Base-by-base conservation (phyloP, 371 early-diverging fungal species). In the Rhizopus arrhizus region DNA sequence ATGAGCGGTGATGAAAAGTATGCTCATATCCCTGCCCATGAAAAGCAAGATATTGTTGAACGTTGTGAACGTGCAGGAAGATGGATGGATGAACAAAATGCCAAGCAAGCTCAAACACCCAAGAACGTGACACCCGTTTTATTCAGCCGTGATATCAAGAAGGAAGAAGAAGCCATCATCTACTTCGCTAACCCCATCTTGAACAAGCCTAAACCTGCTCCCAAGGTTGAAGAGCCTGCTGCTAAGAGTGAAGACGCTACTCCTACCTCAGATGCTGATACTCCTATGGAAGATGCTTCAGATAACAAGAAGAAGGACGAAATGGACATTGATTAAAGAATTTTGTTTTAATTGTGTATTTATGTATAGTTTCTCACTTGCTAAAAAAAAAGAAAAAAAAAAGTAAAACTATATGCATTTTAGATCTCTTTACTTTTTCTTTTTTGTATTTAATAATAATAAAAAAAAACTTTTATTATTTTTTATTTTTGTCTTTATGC, bases 161-260 rank as follows among this genome's bases (percentile, higher is more conserved):
- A 82, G 74, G 89, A 94, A 80, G 85, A 86, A 60, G 90, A 94
- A 31, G 73, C 74, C 33, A 69, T 87, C 35, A 52, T 62, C 49
- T 62, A 58, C 73, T 84, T 84, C 66, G 89, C 90, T 60, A 87
- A 78, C 61, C 92, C 94, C 15, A 90, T 96, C 72, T 76, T 96
- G 75, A 88, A 81, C 82, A 91, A 90, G 75, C 95, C 96, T 69
- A 95, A 95, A 88, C 96, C 96, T 61, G 80, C 82, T 58, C 78
- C 83, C 53, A 83, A 85, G 68, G 77, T 73, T 64, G 70, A 69
- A 49, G 69, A 77, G 22, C 62, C 69, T 36, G 58, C 74, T 38
- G 58, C 74, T 53, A 35, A 61, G 28, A 47, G 65, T 45, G 51
- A 67, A 31, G 58, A 70, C 54, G 41, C 63, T 45, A 57, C 64